These are phyloP conservation scores for Paramecium primaurelia DNA, from an alignment of 73 alveolate genomes.

Conservation along the genomic window DNA sequence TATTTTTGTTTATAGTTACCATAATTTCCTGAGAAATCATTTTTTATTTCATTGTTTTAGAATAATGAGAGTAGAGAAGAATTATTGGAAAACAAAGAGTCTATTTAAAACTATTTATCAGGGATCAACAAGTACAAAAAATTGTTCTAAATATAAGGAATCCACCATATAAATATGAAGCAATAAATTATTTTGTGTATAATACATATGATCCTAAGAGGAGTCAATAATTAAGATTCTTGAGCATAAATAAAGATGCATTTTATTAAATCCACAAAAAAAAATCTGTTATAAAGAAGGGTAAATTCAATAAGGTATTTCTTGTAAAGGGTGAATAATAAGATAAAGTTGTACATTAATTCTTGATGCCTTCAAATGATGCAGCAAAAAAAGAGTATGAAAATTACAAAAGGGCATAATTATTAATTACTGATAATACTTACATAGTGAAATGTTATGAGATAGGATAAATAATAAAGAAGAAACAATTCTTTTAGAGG, in stretches of 20 bases:
- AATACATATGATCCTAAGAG: not conserved
- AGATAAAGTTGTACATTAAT: not conserved
- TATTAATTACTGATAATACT: not conserved
- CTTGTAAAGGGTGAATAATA: not conserved
- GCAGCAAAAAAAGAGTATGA: not conserved
- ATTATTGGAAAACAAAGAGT: not conserved
- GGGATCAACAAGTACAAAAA: not conserved
- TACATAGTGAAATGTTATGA: not conserved
- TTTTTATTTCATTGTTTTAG: not conserved
- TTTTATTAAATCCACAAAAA: not conserved
- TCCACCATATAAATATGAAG: not conserved
- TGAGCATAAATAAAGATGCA: not conserved
- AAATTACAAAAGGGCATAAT: not conserved
- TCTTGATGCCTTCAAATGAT: not conserved
- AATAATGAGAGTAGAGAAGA: not conserved
- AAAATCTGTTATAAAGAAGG: not conserved
- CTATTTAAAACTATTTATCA: not conserved
- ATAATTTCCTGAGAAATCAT: conserved; percentile 11
- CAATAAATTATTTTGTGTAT: not conserved
- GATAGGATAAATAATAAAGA: not conserved
- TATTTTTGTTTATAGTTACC: not conserved
- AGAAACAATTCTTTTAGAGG: not conserved
- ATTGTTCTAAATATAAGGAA: not conserved
- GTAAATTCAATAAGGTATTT: not conserved
- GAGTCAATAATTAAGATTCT: not conserved